Percentiles rank a stretch among this genome's conserved stretches.
These are phyloP conservation scores for Recurvomyces mirabilis DNA, from an alignment of 495 filamentous ascomycete species.

Conservation along the genomic window DNA sequence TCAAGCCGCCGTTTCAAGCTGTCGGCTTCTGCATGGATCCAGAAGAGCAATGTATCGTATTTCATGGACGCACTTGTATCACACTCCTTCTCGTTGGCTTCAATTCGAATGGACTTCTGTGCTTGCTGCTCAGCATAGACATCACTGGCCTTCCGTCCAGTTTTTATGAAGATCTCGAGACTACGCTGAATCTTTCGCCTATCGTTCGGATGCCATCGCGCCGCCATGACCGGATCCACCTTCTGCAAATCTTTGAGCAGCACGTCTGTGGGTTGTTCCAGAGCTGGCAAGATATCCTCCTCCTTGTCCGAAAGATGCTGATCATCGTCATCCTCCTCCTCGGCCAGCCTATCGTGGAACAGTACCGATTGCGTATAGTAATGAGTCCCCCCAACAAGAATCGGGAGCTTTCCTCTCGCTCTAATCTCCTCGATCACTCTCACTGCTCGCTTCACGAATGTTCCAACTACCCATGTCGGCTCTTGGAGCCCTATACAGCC, in stretches of 20 bases:
- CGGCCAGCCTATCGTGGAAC: conserved; percentile 55
- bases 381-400: conserved; percentile 87
- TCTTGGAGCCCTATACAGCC: conserved; percentile 62
- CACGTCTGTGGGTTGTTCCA: conserved; percentile 54
- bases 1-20: conserved; percentile 59
- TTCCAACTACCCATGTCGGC: conserved; percentile 67
- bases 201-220: conserved; percentile 89
- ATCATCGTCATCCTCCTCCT: conserved; percentile 27
- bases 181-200: conserved; percentile 79
- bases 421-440: conserved; percentile 67
- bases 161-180: conserved; percentile 75
- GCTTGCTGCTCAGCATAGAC: conserved; percentile 67
- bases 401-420: conserved; percentile 63
- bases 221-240: conserved; percentile 83
- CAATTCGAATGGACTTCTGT: background rate
- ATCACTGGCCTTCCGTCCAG: conserved; percentile 70
- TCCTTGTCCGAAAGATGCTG: conserved; percentile 17
- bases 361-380: conserved; percentile 87
- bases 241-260: conserved; percentile 60
- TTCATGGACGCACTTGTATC: conserved; percentile 26
- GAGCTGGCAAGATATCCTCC: conserved; percentile 31
- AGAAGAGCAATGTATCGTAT: conserved; percentile 63
- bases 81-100: background rate
- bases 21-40: conserved; percentile 67
- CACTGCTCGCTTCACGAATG: conserved; percentile 58